A percentile compares a stretch with the other conserved stretches of the same genome.
These are phyloP conservation scores for Backusella morwellensis DNA, from an alignment of 192 early-diverging fungal genomes.

Conservation along the genomic window DNA sequence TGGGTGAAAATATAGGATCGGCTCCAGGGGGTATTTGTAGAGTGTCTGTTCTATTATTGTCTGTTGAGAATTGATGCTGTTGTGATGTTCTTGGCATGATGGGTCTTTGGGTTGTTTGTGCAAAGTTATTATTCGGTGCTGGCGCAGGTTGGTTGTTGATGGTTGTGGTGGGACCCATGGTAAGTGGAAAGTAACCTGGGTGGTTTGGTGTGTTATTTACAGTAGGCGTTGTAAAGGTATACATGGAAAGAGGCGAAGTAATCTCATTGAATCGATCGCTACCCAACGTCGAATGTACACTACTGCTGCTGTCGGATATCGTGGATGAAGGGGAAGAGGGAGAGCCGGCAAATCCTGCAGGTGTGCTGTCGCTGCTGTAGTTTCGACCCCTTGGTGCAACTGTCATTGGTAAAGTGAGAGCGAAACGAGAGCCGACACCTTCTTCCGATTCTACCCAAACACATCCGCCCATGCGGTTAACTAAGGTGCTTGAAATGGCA, in stretches of 20 bases:
- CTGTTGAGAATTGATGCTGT: neutral
- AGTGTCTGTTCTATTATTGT: neutral
- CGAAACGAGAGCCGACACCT: slow-evolving; percentile 53
- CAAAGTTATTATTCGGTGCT: neutral
- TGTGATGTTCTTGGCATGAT: neutral
- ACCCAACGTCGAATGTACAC: slow-evolving; percentile 1
- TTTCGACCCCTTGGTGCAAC: slow-evolving; percentile 12
- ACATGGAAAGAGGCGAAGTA: neutral
- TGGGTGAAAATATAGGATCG: neutral
- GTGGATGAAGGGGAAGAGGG: slow-evolving; percentile 30
- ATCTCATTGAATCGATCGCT: neutral
- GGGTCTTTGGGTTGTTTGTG: neutral
- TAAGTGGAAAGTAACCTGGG: slow-evolving; percentile 5
- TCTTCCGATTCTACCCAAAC: slow-evolving; percentile 55
- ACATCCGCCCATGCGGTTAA: slow-evolving; percentile 62
- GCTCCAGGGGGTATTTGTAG: neutral
- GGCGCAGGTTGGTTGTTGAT: neutral
- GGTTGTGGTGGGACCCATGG: neutral
- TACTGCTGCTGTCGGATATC: slow-evolving; percentile 25
- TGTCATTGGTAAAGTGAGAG: slow-evolving; percentile 42
- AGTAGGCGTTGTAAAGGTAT: slow-evolving; percentile 1
- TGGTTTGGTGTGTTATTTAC: neutral
- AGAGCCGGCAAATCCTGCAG: slow-evolving; percentile 11
- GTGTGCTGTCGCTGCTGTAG: slow-evolving; percentile 14
- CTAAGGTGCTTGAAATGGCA: slow-evolving; percentile 59